Base-by-base conservation (phyloP, 441 rosid species). In the Erodium chrysanthum region DNA sequence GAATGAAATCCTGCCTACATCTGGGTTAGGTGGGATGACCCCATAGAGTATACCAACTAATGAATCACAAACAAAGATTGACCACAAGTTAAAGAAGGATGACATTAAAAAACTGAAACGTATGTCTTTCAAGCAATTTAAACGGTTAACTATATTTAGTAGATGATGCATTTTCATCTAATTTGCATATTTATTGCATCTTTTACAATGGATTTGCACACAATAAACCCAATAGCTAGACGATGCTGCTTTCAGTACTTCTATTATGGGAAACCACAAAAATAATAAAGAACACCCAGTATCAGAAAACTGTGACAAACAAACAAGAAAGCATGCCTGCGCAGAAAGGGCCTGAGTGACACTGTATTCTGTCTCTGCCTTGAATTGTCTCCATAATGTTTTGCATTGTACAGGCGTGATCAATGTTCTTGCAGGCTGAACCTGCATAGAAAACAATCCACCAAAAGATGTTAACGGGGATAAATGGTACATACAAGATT, bases 401-500 rank as follows among this genome's bases (percentile, higher is more conserved):
- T 92, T 95, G 85, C 98, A 95, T 79, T 92, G 96, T 56, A 95
- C 95, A 31, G 99, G 99, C 29, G 98, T 87, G 75, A 95, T 87
- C 85, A 95, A 76, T 10, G 97, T 92, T 81, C 82, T 90, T 44
- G 92, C 77, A 0, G 86, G 62, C 64, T 91, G 83, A 80, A 95
- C 83, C 99, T 91, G 83, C 23, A 42, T 20, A 68, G 64, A 52
- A 52, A 52, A 37, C 7, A 37, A 37, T 37, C 42, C 42, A 37
- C 42, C 42, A 37, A 37, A 37, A 37, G 42, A 37, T 37, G 40
- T 35, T 35, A 35, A 35, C 42, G 12, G 42, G 42, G 40, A 8
- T 35, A 35, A 6, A 35, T 35, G 40, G 4, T 21, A 71, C 40
- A 20, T 35, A 0, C 37, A 54, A 61, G 64, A 59, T n/a, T 44